Conservation (phyloP, 2,329 filamentous ascomycete species). For the Cladosporium sp. region DNA sequence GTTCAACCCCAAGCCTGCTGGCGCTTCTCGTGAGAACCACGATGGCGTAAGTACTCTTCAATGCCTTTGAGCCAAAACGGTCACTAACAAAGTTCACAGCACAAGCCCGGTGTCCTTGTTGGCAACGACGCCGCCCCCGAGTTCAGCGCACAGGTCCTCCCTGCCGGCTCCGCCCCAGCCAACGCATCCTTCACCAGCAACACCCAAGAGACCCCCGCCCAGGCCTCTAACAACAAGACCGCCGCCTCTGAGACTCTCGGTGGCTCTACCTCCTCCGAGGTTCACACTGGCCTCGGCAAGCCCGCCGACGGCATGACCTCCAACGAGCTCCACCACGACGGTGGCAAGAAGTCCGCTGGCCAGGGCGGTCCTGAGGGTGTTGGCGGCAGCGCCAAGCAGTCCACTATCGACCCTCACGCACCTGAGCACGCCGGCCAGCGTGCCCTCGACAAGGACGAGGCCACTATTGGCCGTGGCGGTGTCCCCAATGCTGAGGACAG, state of each 20-base stretch:
- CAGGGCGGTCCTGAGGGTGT: slow-evolving; percentile 48
- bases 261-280: slow-evolving; percentile 56
- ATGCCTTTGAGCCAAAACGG: slow-evolving; percentile 4
- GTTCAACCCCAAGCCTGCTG: slow-evolving; percentile 18
- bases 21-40: slow-evolving; percentile 20
- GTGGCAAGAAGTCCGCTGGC: slow-evolving; percentile 45
- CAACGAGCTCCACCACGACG: slow-evolving; percentile 48
- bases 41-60: slow-evolving; percentile 11
- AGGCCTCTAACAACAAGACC: slow-evolving; percentile 47
- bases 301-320: slow-evolving; percentile 54
- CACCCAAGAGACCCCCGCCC: slow-evolving; percentile 41
- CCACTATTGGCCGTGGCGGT: slow-evolving; percentile 38
- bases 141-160: slow-evolving; percentile 63
- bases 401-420: slow-evolving; percentile 29
- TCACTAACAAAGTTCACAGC: slow-evolving; percentile 47
- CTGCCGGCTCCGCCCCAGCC: slow-evolving; percentile 64
- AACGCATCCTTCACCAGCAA: slow-evolving; percentile 50
- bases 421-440: slow-evolving; percentile 38
- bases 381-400: slow-evolving; percentile 35
- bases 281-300: slow-evolving; percentile 57
- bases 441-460: slow-evolving; percentile 36
- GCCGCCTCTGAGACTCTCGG: slow-evolving; percentile 50
- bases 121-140: slow-evolving; percentile 63
- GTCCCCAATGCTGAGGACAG: slow-evolving; percentile 40
- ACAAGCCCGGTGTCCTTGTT: slow-evolving; percentile 63